Percentiles rank a stretch among this genome's conserved stretches.
Evolutionary conservation across 768 basidiomycete species (phyloP).

Genomic region (Calocera viscosa): DNA sequence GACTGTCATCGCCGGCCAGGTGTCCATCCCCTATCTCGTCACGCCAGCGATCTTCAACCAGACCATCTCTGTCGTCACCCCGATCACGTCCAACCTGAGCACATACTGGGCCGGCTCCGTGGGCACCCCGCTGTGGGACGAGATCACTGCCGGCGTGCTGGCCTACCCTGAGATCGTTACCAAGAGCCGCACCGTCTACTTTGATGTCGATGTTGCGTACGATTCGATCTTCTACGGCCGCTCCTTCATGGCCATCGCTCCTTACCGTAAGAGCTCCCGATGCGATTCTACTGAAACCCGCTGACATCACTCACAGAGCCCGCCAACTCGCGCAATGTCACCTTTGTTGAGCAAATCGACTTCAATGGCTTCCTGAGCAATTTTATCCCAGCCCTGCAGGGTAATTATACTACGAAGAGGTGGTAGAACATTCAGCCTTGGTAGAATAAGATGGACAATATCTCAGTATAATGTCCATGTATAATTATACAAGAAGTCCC

Average conservation of each 20-base stretch:
- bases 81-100: conserved; percentile 4
- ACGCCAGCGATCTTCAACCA: conserved; percentile 3
- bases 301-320: not conserved
- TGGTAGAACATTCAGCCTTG: not conserved
- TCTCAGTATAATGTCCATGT: not conserved
- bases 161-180: conserved; percentile 1
- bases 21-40: conserved; percentile 5
- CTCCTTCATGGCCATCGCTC: not conserved
- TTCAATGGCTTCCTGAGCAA: not conserved
- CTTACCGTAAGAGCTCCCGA: not conserved
- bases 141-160: not conserved
- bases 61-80: not conserved
- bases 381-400: not conserved
- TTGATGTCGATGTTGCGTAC: not conserved
- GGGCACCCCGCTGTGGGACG: conserved; percentile 2
- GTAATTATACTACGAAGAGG: not conserved
- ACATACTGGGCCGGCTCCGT: not conserved
- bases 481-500: not conserved
- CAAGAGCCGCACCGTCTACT: not conserved
- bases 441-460: not conserved
- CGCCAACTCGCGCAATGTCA: conserved; percentile 2
- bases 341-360: not conserved
- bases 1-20: not conserved
- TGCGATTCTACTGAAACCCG: not conserved
- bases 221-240: conserved; percentile 1